Percentiles rank a stretch among this genome's conserved stretches.
Conservation (phyloP, 345 rosid species). For the Sisymbrium altissimum region DNA sequence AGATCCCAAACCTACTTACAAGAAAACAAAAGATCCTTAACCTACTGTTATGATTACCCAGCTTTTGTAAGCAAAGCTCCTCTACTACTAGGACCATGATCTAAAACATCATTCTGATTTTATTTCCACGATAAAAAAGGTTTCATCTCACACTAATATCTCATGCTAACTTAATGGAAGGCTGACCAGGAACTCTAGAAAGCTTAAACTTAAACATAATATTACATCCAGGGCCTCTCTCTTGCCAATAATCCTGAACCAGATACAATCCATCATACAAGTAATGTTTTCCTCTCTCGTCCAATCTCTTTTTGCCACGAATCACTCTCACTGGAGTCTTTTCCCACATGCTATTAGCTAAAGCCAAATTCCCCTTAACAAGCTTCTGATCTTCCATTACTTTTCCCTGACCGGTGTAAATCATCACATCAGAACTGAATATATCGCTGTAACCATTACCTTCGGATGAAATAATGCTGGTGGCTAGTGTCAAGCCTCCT, state of each 20-base stretch:
- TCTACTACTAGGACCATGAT: too few species aligned
- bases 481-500: constrained; percentile 45
- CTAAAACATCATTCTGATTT: too few species aligned
- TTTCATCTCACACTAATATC: background rate
- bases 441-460: constrained; percentile 51
- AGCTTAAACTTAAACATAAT: constrained; percentile 60
- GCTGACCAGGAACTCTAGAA: constrained; percentile 55
- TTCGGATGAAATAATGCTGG: constrained; percentile 71
- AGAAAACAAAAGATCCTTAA: too few species aligned
- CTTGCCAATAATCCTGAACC: constrained; percentile 40
- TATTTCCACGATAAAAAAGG: too few species aligned
- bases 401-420: constrained; percentile 69
- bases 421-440: constrained; percentile 50
- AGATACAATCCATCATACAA: too few species aligned
- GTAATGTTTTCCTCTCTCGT: constrained; percentile 12
- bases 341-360: constrained; percentile 49
- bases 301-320: constrained; percentile 40
- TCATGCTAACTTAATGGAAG: background rate
- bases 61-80: too few species aligned
- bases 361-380: constrained; percentile 65
- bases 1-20: too few species aligned
- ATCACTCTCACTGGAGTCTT: constrained; percentile 72
- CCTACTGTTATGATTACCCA: too few species aligned
- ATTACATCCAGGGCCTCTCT: constrained; percentile 53
- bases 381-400: constrained; percentile 29